A percentile compares a stretch with the other conserved stretches of the same genome.
Evolutionary conservation across 768 basidiomycete species (phyloP).

Genomic region (Rhodosporidiobolus odoratus): DNA sequence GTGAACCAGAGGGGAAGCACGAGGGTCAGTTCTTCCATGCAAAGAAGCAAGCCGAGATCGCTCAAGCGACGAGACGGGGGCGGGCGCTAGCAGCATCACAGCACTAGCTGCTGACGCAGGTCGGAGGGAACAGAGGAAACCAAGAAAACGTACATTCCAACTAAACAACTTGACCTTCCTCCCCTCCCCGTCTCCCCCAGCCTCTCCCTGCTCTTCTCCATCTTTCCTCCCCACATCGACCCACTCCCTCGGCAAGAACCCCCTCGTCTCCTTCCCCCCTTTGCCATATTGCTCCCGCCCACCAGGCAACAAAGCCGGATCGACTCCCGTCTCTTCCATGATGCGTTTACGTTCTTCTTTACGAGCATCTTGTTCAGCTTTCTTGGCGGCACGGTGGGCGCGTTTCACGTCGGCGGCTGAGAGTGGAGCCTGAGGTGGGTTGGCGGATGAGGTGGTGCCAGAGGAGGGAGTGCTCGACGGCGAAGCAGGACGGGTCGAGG

Average conservation of each 20-base stretch:
- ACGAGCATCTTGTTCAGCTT: conserved; percentile 22
- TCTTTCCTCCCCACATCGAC: not conserved
- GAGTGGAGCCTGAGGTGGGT: not conserved
- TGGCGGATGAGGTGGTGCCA: not conserved
- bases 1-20: not conserved
- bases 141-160: conserved; percentile 30
- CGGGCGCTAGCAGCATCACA: no score
- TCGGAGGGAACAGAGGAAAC: not conserved
- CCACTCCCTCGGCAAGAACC: conserved; percentile 31
- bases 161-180: conserved; percentile 17
- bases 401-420: conserved; percentile 20
- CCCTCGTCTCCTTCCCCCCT: not conserved
- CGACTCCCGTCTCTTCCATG: conserved; percentile 17
- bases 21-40: no score
- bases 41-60: no score
- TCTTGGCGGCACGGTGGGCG: conserved; percentile 20
- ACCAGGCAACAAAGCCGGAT: conserved; percentile 17
- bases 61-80: no score
- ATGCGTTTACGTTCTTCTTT: conserved; percentile 22
- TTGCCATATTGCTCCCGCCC: conserved; percentile 3
- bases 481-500: not conserved
- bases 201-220: not conserved
- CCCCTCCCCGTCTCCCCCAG: conserved; percentile 5
- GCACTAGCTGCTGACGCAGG: no score
- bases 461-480: not conserved